Base-by-base conservation (phyloP, 1,284 basidiomycete species). In the Fomitiporia mediterranea region DNA sequence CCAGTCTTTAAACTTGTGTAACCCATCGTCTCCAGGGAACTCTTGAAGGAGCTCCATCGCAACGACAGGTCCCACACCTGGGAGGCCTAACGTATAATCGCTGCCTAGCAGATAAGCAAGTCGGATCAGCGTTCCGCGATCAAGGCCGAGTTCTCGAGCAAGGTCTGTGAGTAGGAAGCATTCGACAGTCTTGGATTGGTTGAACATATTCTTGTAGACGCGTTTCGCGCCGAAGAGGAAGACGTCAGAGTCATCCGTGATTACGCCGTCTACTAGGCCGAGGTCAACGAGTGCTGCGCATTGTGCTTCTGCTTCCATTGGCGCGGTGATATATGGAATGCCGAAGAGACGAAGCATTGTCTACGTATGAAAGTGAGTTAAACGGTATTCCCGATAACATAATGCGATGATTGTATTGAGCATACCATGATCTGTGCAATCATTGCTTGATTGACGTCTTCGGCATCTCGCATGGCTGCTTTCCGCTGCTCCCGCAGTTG, bases 141-240 rank as follows among this genome's bases (percentile, higher is more conserved):
- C 89, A 13, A 99, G 76, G 1, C 93, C 89, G 4, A 99, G 77
- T 69, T 99, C 97, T 40, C 94, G 82, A 51, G 83, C 79, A 53
- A 99, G 79, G 68, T 99, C 97, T 1, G 83, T 73, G 4, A 86
- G 74, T 34, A 97, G 74, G 74, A 97, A 99, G 67, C 94, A 95
- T 70, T 99, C 96, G 57, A 98, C 96, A 7, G 93, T 97, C 77
- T 98, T 98, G 58, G 91, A 91, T 72, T 98, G 94, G 71, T 98
- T 98, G 77, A 99, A 99, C 89, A 99, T 97, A 70, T 99, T 98
- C 72, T 97, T 97, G 79, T 91, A 98, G 42, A 99, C 92, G 27
- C 93, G 85, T 58, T 81, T 76, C 15, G 91, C 96, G 30, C 97
- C 96, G 64, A 99, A 99, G 44, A 99, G 84, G 71, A 99, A 99